Conservation (phyloP, 192 early-diverging fungal species). For the Neocallimastix lanati region DNA sequence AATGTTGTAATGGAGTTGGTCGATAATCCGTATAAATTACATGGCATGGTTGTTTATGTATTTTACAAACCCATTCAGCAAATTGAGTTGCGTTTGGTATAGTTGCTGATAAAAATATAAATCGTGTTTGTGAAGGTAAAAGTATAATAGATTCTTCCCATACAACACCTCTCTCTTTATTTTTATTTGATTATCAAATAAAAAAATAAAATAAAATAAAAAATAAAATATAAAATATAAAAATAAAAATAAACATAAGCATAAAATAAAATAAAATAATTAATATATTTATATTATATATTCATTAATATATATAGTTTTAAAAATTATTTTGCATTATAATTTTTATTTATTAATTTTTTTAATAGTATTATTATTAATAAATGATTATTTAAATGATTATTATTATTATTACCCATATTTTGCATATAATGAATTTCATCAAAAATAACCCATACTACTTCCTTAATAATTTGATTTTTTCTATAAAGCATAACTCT, state of each 20-base stretch:
- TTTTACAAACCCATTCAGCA: slow-evolving; percentile 93
- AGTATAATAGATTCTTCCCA: slow-evolving; percentile 98
- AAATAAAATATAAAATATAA: background rate
- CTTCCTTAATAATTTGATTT: slow-evolving; percentile 85
- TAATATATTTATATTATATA: too few species aligned
- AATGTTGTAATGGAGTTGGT: slow-evolving; percentile 93
- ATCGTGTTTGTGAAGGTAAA: slow-evolving; percentile 74
- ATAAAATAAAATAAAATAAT: too few species aligned
- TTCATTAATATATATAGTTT: too few species aligned
- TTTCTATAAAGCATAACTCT: slow-evolving; percentile 92
- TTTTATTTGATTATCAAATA: background rate
- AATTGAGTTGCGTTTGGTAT: slow-evolving; percentile 98
- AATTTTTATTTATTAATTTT: too few species aligned
- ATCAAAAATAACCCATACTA: slow-evolving; percentile 94
- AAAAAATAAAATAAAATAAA: too few species aligned
- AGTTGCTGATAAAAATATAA: slow-evolving; percentile 91
- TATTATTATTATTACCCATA: background rate
- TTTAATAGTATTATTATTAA: too few species aligned
- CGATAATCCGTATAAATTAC: slow-evolving; percentile 95
- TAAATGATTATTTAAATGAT: too few species aligned
- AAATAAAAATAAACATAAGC: too few species aligned
- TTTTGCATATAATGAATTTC: slow-evolving; percentile 99
- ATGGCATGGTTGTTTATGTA: slow-evolving; percentile 88
- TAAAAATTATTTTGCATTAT: too few species aligned
- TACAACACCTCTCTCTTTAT: slow-evolving; percentile 88